Evolutionary conservation across 139 green algal species (phyloP).

Genomic region (Closterium sp.): DNA sequence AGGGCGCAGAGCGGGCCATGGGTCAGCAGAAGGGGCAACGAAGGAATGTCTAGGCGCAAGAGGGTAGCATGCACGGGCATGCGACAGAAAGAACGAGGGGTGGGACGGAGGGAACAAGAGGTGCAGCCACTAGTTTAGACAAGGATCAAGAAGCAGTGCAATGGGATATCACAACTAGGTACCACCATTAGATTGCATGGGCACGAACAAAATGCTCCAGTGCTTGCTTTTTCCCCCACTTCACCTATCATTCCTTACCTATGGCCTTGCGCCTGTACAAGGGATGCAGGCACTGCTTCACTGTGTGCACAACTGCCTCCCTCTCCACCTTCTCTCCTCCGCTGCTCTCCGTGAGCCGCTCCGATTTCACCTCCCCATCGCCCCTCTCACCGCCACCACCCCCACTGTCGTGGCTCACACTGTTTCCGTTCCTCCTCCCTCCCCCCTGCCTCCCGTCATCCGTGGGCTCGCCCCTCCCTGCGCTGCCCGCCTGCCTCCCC

Average conservation of each 20-base stretch:
- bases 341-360: neutral
- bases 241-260: neutral
- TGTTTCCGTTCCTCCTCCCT: neutral
- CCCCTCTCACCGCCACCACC: neutral
- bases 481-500: neutral
- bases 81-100: too few relatives aligned
- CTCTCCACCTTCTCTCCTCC: neutral
- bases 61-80: too few relatives aligned
- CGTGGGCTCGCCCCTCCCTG: neutral
- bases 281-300: neutral
- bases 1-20: neutral
- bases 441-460: too few relatives aligned
- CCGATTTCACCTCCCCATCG: neutral
- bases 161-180: too few relatives aligned
- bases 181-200: neutral
- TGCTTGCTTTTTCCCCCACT: neutral
- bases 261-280: neutral
- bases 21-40: too few relatives aligned
- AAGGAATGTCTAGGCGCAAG: neutral
- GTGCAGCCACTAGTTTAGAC: too few relatives aligned
- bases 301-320: neutral
- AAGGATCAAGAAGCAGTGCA: too few relatives aligned
- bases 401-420: neutral
- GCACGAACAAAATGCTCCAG: neutral
- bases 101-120: too few relatives aligned